These are phyloP conservation scores for Cladosporium sp. DNA, from an alignment of 2,329 filamentous ascomycete genomes.

Conservation along the genomic window DNA sequence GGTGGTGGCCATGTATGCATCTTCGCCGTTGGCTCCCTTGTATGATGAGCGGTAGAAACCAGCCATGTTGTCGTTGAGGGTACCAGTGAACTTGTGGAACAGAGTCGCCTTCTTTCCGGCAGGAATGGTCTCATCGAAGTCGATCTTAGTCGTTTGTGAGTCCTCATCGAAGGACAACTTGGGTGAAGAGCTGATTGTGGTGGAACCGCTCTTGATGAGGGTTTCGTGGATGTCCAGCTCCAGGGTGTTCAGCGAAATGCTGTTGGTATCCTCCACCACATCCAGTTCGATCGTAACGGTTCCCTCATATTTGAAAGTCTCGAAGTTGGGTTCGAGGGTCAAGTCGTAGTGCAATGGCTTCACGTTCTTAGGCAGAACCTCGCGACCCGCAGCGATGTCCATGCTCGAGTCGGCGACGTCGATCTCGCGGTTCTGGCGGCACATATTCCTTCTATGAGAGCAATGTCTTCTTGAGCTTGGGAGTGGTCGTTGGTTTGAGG, in stretches of 20 bases:
- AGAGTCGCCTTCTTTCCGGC: constrained; percentile 74
- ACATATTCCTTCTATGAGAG: constrained; percentile 74
- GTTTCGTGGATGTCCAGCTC: constrained; percentile 78
- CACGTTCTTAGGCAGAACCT: constrained; percentile 87
- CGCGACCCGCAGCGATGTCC: constrained; percentile 62
- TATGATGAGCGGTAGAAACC: constrained; percentile 96
- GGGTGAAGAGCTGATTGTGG: constrained; percentile 56
- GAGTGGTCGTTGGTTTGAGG: constrained; percentile 3
- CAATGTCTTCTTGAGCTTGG: constrained; percentile 50
- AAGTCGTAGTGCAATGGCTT: constrained; percentile 89
- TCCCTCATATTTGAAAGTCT: constrained; percentile 81
- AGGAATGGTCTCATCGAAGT: constrained; percentile 66
- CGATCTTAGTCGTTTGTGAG: constrained; percentile 75
- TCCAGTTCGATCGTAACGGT: constrained; percentile 83
- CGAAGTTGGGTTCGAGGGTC: constrained; percentile 84
- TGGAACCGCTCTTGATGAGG: constrained; percentile 60
- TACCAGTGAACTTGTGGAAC: constrained; percentile 71
- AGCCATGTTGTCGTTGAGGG: constrained; percentile 90
- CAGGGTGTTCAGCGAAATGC: constrained; percentile 80
- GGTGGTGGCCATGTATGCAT: constrained; percentile 78
- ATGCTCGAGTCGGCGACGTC: constrained; percentile 53
- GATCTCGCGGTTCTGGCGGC: constrained; percentile 55
- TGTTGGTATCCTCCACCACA: constrained; percentile 75
- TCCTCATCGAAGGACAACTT: constrained; percentile 70
- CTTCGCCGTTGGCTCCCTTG: constrained; percentile 72